Percentiles rank a stretch among this genome's conserved stretches.
phyloP scores from a whole-genome alignment of 768 basidiomycete species.

The Lactarius trivialis region DNA sequence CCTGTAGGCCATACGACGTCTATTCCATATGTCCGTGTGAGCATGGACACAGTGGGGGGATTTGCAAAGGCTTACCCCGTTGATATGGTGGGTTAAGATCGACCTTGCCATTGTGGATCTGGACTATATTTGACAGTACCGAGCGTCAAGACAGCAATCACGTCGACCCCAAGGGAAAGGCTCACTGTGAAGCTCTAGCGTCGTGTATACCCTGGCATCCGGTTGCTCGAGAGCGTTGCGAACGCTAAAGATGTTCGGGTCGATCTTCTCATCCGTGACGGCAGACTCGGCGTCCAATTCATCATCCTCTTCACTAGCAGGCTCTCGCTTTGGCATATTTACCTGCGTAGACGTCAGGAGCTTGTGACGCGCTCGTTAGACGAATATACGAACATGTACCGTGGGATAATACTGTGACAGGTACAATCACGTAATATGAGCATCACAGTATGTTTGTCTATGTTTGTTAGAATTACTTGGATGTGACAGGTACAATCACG shows the following conservation, averaged over 20 bases:
- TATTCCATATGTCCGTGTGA: conserved; percentile 26
- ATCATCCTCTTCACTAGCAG: conserved; percentile 8
- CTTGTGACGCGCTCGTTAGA: not conserved
- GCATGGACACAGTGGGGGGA: not conserved
- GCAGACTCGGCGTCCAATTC: conserved; percentile 20
- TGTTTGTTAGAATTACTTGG: not conserved
- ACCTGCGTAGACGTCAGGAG: not conserved
- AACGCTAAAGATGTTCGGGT: conserved; percentile 23
- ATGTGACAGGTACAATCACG: not conserved
- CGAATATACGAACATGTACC: not conserved
- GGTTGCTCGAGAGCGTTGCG: conserved; percentile 25
- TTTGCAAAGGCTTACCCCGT: conserved; percentile 42
- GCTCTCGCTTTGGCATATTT: conserved; percentile 9
- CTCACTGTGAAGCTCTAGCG: conserved; percentile 26
- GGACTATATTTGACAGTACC: conserved; percentile 32
- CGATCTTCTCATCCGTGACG: conserved; percentile 19
- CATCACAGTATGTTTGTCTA: not conserved
- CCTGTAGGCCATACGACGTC: conserved; percentile 71
- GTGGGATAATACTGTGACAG: not conserved
- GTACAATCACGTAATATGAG: not conserved
- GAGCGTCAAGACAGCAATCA: not conserved
- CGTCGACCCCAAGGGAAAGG: not conserved
- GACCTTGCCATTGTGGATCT: conserved; percentile 63
- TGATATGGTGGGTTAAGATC: conserved; percentile 70
- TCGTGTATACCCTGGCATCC: conserved; percentile 25